These are phyloP conservation scores for Adansonia rubrostipa DNA, from an alignment of 441 rosid genomes.

Conservation along the genomic window DNA sequence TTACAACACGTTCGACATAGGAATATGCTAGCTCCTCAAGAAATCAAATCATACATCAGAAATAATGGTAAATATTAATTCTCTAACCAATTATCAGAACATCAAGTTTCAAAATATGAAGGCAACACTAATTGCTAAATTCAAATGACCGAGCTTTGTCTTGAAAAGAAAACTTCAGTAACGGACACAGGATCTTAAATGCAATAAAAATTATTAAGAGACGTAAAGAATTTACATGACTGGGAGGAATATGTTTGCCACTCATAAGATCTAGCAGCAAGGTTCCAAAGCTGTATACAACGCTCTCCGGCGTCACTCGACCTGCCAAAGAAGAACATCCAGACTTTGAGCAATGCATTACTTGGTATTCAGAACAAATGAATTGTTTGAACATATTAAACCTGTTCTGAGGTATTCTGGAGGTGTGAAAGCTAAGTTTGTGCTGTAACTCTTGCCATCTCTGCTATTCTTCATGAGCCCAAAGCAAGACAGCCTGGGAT, in stretches of 20 bases:
- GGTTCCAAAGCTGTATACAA: conserved; percentile 76
- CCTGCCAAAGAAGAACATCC: conserved; percentile 46
- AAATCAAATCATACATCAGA: background rate
- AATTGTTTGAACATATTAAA: conserved; percentile 27
- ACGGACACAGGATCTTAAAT: background rate
- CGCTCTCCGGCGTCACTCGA: conserved; percentile 75
- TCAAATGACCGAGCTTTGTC: background rate
- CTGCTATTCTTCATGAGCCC: conserved; percentile 98
- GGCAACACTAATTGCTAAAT: background rate
- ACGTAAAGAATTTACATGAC: conserved; percentile 55
- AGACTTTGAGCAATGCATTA: conserved; percentile 6
- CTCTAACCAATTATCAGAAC: background rate
- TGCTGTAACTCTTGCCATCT: conserved; percentile 96
- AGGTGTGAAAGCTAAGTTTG: conserved; percentile 96
- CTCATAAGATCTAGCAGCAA: conserved; percentile 74
- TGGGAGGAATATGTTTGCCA: conserved; percentile 79
- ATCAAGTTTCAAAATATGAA: background rate
- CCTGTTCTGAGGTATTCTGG: conserved; percentile 96
- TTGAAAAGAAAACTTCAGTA: background rate
- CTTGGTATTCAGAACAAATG: background rate
- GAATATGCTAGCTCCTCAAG: background rate
- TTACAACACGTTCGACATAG: background rate
- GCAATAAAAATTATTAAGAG: conserved; percentile 9
- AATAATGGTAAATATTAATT: background rate
- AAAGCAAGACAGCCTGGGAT: conserved; percentile 93